Conservation (phyloP, 257 asterid species). For the Solanum phureja region DNA sequence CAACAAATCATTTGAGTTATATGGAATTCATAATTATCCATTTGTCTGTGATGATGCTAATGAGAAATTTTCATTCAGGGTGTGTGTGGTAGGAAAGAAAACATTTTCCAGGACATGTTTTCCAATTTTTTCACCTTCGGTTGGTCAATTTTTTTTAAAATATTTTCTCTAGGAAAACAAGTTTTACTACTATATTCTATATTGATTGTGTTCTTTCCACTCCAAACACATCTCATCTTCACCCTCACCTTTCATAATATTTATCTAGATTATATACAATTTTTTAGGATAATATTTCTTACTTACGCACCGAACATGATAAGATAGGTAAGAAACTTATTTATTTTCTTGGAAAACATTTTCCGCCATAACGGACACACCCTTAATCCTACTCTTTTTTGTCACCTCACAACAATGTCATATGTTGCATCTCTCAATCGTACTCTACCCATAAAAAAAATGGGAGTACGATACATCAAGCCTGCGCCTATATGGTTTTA, state of each 20-base stretch:
- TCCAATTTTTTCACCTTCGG: neutral
- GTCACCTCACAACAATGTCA: too few relatives aligned
- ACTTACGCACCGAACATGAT: too few relatives aligned
- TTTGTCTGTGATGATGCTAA: neutral
- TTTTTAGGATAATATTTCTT: too few relatives aligned
- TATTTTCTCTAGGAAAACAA: too few relatives aligned
- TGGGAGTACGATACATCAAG: neutral
- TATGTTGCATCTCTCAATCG: neutral
- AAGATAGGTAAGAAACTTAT: too few relatives aligned
- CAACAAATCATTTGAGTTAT: neutral
- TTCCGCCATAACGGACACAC: too few relatives aligned
- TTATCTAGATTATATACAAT: neutral
- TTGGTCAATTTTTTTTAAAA: neutral
- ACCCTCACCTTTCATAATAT: neutral
- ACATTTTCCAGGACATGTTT: neutral
- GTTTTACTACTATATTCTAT: too few relatives aligned
- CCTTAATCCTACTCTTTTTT: too few relatives aligned
- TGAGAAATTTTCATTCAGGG: neutral
- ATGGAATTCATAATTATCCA: neutral
- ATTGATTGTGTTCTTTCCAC: neutral
- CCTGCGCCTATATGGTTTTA: neutral
- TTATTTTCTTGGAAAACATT: too few relatives aligned
- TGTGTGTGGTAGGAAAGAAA: neutral
- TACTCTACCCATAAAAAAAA: neutral
- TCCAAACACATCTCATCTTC: neutral